Evolutionary conservation across 352 stramenopile genomes (phyloP), one percentile per base, ranked within the genome.

Genomic region (Globisporangium okanoganense): DNA sequence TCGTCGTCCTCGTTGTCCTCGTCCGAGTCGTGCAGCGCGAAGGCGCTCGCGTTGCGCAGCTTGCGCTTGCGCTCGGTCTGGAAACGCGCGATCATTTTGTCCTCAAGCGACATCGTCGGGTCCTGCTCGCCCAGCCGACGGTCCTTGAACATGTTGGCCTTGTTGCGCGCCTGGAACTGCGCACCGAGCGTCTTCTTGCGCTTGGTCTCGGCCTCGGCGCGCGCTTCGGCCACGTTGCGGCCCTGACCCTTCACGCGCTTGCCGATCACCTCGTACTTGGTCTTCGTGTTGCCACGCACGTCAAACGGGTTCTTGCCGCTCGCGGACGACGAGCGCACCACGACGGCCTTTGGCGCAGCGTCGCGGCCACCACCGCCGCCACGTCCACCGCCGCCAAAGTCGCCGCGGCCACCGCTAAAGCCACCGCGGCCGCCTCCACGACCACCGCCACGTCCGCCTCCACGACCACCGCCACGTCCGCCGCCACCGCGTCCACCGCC

Each of bases 31-130:
- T 88, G 72, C n/a, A 94, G 71, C 47, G 79, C 79, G 56, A 92
- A 94, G 25, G 77, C 69, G 29, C 76, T 74, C 18, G 80, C 75
- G 48, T 94, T 89, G 66, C 83, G 84, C 68, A 94, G 64, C 68
- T 92, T 90, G 64, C 81, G 80, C 75, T 95, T 95, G 61, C 87
- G 82, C 57, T 96, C 88, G 18, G 75, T 89, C 70, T 96, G 88
- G 72, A 97, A 96, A 48, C 89, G 85, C 25, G 83, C 75, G 68
- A 97, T 93, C 87, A 97, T 96, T 67, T 96, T 96, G 74, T 97
- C 89, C 60, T 97, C 89, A n/a, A 96, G 70, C 57, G 89, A 95
- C 69, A 97, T 76, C 12, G 69, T 80, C 22, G 85, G 70, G 61
- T 93, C 83, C 62, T 94, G 80, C 53, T 95, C 89, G 29, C 89